phyloP scores from a whole-genome alignment of 495 filamentous ascomycete species.

The Aspergillus ostianus region DNA sequence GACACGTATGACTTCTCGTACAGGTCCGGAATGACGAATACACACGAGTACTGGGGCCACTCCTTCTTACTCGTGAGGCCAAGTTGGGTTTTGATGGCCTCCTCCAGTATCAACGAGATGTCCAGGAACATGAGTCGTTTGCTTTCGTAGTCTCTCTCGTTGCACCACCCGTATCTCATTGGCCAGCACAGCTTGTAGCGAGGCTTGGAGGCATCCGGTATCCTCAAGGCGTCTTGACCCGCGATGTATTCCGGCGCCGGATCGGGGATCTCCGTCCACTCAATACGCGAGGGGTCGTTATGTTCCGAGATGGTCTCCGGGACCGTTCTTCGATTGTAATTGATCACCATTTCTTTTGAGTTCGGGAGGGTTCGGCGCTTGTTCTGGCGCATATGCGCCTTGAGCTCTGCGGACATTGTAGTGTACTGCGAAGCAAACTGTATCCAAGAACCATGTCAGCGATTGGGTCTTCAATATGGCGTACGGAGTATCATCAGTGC shows the following conservation, averaged over 20 bases:
- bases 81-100: conserved; percentile 79
- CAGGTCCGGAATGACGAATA: conserved; percentile 91
- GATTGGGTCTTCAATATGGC: not conserved
- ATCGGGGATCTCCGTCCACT: conserved; percentile 88
- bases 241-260: conserved; percentile 70
- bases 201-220: conserved; percentile 85
- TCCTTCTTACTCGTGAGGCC: conserved; percentile 72
- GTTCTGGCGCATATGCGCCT: conserved; percentile 84
- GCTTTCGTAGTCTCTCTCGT: conserved; percentile 81
- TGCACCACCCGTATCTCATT: conserved; percentile 79
- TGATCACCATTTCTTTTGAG: conserved; percentile 89
- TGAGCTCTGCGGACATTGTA: conserved; percentile 80
- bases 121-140: conserved; percentile 78
- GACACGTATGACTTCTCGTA: conserved; percentile 92
- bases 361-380: conserved; percentile 92
- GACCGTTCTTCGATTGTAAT: conserved; percentile 79
- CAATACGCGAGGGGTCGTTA: conserved; percentile 87
- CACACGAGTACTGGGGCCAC: conserved; percentile 88
- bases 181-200: conserved; percentile 93
- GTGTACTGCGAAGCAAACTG: conserved; percentile 74
- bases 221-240: conserved; percentile 76
- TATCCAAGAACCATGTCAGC: not conserved
- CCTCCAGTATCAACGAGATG: conserved; percentile 80
- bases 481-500: not conserved
- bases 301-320: conserved; percentile 88